Percentiles rank a stretch among this genome's conserved stretches.
Conservation (phyloP, 495 filamentous ascomycete genomes). For the Pyrenopolyporus hunteri region DNA sequence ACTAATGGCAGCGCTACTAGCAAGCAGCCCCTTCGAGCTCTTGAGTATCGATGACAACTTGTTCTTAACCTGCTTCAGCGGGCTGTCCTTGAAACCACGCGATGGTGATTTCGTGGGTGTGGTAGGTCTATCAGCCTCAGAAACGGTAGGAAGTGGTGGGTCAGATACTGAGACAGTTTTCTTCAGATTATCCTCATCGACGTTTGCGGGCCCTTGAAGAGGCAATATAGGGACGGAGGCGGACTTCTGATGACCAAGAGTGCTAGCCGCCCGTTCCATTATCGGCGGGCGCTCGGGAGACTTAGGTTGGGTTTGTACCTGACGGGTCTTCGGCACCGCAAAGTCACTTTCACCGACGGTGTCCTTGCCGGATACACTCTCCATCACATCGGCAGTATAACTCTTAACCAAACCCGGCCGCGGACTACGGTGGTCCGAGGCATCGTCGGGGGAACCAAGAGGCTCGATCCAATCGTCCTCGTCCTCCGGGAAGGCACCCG, state of each 20-base stretch:
- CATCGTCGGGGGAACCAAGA: conserved; percentile 46
- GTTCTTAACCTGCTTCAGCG: conserved; percentile 85
- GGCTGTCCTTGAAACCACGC: conserved; percentile 71
- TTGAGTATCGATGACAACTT: conserved; percentile 87
- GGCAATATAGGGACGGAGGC: conserved; percentile 59
- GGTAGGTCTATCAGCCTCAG: conserved; percentile 57
- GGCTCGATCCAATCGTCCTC: conserved; percentile 88
- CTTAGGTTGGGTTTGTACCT: conserved; percentile 34
- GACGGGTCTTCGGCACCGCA: conserved; percentile 46
- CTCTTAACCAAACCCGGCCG: conserved; percentile 61
- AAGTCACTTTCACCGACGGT: conserved; percentile 50
- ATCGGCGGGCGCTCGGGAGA: conserved; percentile 51
- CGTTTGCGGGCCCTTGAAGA: conserved; percentile 46
- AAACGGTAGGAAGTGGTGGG: conserved; percentile 52
- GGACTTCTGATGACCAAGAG: conserved; percentile 57
- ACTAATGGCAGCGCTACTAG: conserved; percentile 77
- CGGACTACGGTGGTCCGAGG: conserved; percentile 46
- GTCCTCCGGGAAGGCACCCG: conserved; percentile 64
- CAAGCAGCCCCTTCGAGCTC: conserved; percentile 81
- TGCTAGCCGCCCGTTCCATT: conserved; percentile 42
- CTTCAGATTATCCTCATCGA: conserved; percentile 51
- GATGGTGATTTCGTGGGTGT: conserved; percentile 75
- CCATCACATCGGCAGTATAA: conserved; percentile 64
- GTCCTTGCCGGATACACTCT: conserved; percentile 56
- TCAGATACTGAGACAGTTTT: conserved; percentile 71